A percentile compares a stretch with the other conserved stretches of the same genome.
Evolutionary conservation across 148 eudicot species (phyloP).

Genomic region (Suaeda aralocaspica): DNA sequence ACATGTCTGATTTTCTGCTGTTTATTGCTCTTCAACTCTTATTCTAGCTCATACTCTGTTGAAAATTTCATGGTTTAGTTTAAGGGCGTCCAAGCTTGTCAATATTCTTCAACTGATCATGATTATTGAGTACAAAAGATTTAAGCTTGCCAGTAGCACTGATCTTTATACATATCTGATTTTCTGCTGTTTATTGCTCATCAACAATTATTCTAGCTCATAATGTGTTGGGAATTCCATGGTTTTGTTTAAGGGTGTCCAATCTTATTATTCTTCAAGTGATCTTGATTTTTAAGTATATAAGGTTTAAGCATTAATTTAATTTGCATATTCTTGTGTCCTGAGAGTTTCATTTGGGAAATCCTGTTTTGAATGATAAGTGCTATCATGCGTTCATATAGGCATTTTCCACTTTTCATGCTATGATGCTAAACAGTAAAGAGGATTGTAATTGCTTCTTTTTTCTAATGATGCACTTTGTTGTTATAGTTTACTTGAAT

Average conservation of each 20-base stretch:
- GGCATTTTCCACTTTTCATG: not conserved
- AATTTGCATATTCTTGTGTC: conserved; percentile 1
- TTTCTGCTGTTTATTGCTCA: not conserved
- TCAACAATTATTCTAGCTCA: not conserved
- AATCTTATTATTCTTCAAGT: not conserved
- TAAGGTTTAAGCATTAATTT: not conserved
- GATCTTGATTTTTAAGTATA: not conserved
- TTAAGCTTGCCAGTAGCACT: conserved; percentile 4
- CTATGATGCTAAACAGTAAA: not conserved
- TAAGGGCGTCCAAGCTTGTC: not conserved
- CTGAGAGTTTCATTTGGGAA: not conserved
- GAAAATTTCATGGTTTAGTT: not conserved
- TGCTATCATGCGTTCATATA: not conserved
- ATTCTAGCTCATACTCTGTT: not conserved
- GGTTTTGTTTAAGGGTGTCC: not conserved
- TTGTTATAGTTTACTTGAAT: not conserved
- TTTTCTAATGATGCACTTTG: not conserved
- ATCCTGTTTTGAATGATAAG: not conserved
- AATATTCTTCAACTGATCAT: not conserved
- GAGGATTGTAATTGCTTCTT: not conserved
- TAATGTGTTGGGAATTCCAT: not conserved
- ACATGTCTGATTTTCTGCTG: not conserved
- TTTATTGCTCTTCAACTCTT: not conserved
- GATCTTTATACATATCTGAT: not conserved
- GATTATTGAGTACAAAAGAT: not conserved